phyloP scores from a whole-genome alignment of 1,139 yeast species.

The Suzukiozyma palmioleophila region DNA sequence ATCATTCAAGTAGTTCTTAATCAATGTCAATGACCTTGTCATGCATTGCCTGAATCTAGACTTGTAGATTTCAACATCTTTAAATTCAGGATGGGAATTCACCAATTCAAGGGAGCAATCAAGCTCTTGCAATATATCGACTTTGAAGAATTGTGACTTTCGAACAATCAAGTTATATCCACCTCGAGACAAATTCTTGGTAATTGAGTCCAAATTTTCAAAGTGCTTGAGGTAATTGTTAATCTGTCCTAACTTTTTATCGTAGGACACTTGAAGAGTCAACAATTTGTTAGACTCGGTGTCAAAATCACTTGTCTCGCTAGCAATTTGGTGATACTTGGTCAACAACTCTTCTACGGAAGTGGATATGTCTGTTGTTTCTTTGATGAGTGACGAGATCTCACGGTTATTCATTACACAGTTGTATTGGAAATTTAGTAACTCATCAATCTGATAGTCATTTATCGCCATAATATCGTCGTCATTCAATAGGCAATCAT shows the following conservation, averaged over 20 bases:
- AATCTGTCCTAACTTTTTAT: constrained; percentile 44
- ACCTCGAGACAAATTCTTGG: constrained; percentile 64
- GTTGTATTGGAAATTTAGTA: constrained; percentile 38
- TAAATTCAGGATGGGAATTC: constrained; percentile 43
- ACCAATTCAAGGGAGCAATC: constrained; percentile 48
- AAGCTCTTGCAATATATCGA: constrained; percentile 49
- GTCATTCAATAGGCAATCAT: constrained; percentile 31
- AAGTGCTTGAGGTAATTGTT: constrained; percentile 54
- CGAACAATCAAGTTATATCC: constrained; percentile 56
- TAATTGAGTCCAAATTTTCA: constrained; percentile 67
- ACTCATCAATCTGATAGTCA: constrained; percentile 24
- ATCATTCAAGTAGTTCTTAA: constrained; percentile 60
- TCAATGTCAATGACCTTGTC: constrained; percentile 74
- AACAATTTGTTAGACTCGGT: constrained; percentile 51
- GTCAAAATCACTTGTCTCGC: constrained; percentile 64
- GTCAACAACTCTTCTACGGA: constrained; percentile 40
- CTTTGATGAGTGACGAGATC: constrained; percentile 33
- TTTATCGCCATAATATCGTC: constrained; percentile 30
- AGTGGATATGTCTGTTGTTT: constrained; percentile 37
- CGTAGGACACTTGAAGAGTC: constrained; percentile 45
- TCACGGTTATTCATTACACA: constrained; percentile 30
- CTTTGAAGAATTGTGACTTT: constrained; percentile 10
- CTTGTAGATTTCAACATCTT: constrained; percentile 66
- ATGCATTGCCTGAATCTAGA: constrained; percentile 80
- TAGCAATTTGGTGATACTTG: constrained; percentile 52